A percentile compares a stretch with the other conserved stretches of the same genome.
These are phyloP conservation scores for Tetrahymena malaccensis DNA, from an alignment of 73 alveolate genomes.

Conservation along the genomic window DNA sequence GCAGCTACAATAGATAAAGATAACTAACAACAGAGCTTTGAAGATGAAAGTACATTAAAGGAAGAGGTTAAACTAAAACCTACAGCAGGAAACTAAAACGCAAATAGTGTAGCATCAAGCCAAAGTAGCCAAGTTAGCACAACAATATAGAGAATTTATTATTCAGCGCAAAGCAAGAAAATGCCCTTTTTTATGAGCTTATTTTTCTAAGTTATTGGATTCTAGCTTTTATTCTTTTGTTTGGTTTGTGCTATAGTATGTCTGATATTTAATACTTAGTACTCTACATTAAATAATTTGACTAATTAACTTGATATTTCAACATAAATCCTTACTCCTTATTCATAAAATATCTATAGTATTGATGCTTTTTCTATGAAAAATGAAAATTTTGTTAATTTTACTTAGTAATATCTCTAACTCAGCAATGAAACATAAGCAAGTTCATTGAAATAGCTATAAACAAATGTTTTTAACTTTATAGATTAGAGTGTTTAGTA, in stretches of 20 bases:
- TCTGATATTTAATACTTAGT: background rate
- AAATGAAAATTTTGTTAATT: background rate
- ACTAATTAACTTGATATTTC: background rate
- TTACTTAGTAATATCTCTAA: background rate
- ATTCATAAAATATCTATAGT: background rate
- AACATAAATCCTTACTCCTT: background rate
- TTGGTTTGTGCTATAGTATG: background rate
- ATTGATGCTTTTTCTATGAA: background rate
- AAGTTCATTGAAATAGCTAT: background rate
- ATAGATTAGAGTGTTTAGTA: background rate
- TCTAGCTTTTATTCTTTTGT: background rate
- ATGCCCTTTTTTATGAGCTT: background rate
- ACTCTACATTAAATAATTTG: background rate
- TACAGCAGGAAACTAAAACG: background rate
- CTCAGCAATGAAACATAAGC: background rate
- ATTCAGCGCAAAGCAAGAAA: background rate
- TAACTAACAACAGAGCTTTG: background rate
- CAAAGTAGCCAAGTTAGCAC: background rate
- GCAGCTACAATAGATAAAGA: background rate
- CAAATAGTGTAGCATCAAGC: background rate
- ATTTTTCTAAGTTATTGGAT: background rate
- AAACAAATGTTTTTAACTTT: background rate
- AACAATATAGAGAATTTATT: background rate
- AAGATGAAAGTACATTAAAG: background rate
- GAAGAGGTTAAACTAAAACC: background rate